Base-by-base conservation (phyloP, 2,329 filamentous ascomycete genomes). In the Blastomyces parvus region DNA sequence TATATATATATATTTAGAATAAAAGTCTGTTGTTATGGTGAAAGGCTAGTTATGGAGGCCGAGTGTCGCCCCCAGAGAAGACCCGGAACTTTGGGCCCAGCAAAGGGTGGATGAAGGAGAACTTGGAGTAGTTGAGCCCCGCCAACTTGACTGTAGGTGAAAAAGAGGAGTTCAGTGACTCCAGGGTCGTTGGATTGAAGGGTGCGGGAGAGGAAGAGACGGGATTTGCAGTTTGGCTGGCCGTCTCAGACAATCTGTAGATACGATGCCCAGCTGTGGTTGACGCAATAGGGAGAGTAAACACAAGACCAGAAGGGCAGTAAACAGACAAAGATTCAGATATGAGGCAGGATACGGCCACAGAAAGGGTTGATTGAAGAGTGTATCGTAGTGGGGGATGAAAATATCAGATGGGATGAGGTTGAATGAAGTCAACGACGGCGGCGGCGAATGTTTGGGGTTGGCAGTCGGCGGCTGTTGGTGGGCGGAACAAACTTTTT, bases 61-160 rank as follows among this genome's bases (percentile, higher is more conserved):
- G 93, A 83, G 91, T 94, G 83, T 94, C 90, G 82, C 91, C 90
- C 88, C 93, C 92, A 83, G 87, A 87, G 79, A 93, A 93, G 86
- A 95, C 91, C 91, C 91, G 90, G 83, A 87, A 87, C 77, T 87
- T 87, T 80, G 91, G 93, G 83, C 91, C 91, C 78, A 93, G 88
- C 82, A 96, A 90, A 85, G 91, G 92, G 83, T 88, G 88, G 76
- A 88, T 83, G 81, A 88, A 88, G 78, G 86, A 88, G 78, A 89
- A 85, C 80, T 84, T 80, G 79, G 83, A 78, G 79, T 83, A 82
- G 79, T 83, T 85, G 86, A 86, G 82, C 84, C 88, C 89, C 90
- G 90, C 91, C 91, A 95, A 95, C 86, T 95, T 95, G 91, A 86
- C 88, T 86, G 85, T 85, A 79, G 83, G 66, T 57, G 64, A 62